These are phyloP conservation scores for Nitzschia sp. DNA, from an alignment of 108 stramenopile genomes.

Conservation along the genomic window DNA sequence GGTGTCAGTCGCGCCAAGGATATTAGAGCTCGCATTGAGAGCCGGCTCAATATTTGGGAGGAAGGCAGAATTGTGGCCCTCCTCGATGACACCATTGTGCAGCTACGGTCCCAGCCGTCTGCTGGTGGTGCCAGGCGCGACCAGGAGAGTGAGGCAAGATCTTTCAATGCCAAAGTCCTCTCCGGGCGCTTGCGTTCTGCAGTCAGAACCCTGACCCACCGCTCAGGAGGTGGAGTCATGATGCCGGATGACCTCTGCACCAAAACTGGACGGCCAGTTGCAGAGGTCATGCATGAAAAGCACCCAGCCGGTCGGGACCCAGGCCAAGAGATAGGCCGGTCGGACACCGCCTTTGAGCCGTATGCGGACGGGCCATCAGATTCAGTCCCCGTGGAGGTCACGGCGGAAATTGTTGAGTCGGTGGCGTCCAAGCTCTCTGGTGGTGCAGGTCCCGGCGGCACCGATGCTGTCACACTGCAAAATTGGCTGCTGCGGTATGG, in stretches of 20 bases:
- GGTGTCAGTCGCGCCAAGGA: slow-evolving; percentile 24
- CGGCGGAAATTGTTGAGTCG: slow-evolving; percentile 16
- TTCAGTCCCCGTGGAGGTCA: slow-evolving; percentile 22
- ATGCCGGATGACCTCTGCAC: not conserved
- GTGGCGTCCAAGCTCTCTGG: slow-evolving; percentile 30
- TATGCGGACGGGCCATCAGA: slow-evolving; percentile 7
- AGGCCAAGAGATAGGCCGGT: not conserved
- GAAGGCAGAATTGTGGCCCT: slow-evolving; percentile 11
- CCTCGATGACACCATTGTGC: slow-evolving; percentile 8
- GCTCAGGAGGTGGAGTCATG: slow-evolving; percentile 4
- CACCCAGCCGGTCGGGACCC: not conserved
- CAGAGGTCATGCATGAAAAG: not conserved
- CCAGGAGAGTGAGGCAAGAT: slow-evolving; percentile 9
- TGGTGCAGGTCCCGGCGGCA: slow-evolving; percentile 20
- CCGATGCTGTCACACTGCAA: slow-evolving; percentile 8
- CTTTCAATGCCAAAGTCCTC: slow-evolving; percentile 33
- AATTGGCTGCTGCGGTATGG: slow-evolving; percentile 25
- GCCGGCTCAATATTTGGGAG: slow-evolving; percentile 23
- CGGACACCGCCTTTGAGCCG: not conserved
- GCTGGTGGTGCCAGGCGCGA: not conserved
- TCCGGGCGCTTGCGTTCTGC: slow-evolving; percentile 27
- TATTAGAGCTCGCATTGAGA: slow-evolving; percentile 1
- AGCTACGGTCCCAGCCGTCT: not conserved
- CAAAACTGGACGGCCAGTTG: not conserved
- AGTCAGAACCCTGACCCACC: slow-evolving; percentile 18